Evolutionary conservation across 1,284 basidiomycete genomes (phyloP), one percentile per base, ranked within the genome.

Genomic region (Golubevia pallescens): DNA sequence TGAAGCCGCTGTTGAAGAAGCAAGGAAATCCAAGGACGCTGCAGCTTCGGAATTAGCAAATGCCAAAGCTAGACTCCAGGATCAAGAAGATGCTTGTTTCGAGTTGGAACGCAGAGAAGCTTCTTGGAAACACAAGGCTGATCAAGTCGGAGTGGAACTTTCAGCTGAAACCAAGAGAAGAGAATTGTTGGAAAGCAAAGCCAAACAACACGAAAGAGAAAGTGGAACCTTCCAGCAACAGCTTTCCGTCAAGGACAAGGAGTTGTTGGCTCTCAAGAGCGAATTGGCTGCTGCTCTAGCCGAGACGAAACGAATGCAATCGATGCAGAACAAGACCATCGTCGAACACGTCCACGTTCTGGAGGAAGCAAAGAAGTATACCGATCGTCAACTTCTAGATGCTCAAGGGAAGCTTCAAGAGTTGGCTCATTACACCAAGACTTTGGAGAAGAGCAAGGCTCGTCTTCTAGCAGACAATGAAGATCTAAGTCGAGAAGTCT

Each of bases 331-430:
- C 88, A 97, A 96, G 88, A 98, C 94, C 13, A 97, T 97, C 66
- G 95, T 99, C 58, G 96, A 99, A 86, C 97, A 99, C 81, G 95
- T 99, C 20, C 93, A 99, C 78, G 97, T 99, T 16, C 89, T 97
- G 4, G 95, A 99, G 85, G 93, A 97, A 81, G 96, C 97, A 8
- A 98, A 98, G 86, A 92, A 92, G 66, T 92, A 97, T 70, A 97
- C 97, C 0, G 96, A 99, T 83, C 90, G 93, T 24, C 94, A 98
- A 84, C 90, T 98, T 5, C 90, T 88, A 24, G 93, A 94, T 20
- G 92, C 93, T 0, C 91, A 93, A 71, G 86, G 89, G 23, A 93
- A 94, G 84, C 85, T 95, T 28, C 89, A 91, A 85, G 90, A 91
- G 77, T 91, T 92, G 57, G 88, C 88, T 0, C 88, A 89, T 1